Conservation (phyloP, 1,284 basidiomycete species). For the Apiotrichum sp. region DNA sequence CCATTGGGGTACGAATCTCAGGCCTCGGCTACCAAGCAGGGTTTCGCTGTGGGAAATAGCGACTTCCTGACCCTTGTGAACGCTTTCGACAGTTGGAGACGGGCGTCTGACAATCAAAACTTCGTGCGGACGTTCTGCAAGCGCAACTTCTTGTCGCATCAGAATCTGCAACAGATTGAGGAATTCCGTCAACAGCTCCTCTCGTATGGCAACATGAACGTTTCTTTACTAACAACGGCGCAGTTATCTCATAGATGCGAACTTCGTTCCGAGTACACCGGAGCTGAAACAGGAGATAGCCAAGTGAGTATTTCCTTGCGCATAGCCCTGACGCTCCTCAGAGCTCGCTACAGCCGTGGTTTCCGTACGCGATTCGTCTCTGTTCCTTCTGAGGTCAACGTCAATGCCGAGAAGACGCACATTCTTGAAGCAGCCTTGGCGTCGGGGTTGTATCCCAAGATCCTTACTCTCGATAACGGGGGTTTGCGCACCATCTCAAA, state of each 20-base stretch:
- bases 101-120: slow-evolving; percentile 60
- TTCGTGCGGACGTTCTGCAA: slow-evolving; percentile 72
- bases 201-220: slow-evolving; percentile 50
- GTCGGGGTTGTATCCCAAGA: slow-evolving; percentile 87
- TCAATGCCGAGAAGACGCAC: slow-evolving; percentile 57
- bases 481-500: slow-evolving; percentile 81
- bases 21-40: slow-evolving; percentile 75
- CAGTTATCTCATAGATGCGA: slow-evolving; percentile 69
- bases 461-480: slow-evolving; percentile 64
- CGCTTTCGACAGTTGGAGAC: slow-evolving; percentile 82
- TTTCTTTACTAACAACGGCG: neutral
- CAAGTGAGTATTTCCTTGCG: slow-evolving; percentile 49
- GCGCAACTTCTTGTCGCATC: slow-evolving; percentile 76
- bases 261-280: slow-evolving; percentile 68
- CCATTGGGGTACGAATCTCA: slow-evolving; percentile 84
- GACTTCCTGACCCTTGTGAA: slow-evolving; percentile 93
- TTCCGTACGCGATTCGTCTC: slow-evolving; percentile 68
- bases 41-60: slow-evolving; percentile 80
- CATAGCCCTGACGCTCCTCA: slow-evolving; percentile 35
- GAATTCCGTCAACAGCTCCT: slow-evolving; percentile 93
- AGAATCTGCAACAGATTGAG: slow-evolving; percentile 94
- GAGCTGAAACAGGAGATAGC: slow-evolving; percentile 65
- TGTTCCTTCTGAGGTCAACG: slow-evolving; percentile 66
- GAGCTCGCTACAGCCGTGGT: slow-evolving; percentile 64
- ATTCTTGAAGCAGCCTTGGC: slow-evolving; percentile 77